Evolutionary conservation across 306 rosid genomes (phyloP).

Genomic region (Fagus sylvatica): DNA sequence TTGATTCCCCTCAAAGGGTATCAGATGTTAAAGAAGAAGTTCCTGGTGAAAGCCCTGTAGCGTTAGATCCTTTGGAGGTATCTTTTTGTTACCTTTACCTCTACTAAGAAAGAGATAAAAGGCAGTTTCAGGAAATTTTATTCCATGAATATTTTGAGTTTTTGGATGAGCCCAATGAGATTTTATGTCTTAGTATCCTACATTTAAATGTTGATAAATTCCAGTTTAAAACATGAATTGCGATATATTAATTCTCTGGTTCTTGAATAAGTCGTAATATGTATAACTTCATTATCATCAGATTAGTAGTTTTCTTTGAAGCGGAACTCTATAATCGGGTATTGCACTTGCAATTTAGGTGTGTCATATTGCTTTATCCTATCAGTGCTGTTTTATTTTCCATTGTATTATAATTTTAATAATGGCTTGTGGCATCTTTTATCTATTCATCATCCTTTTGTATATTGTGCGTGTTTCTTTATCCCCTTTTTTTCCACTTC

Average conservation of each 20-base stretch:
- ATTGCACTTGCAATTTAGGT: background rate
- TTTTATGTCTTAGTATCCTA: background rate
- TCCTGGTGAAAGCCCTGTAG: slow-evolving; percentile 45
- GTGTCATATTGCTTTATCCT: background rate
- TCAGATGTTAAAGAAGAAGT: slow-evolving; percentile 39
- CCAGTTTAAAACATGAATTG: background rate
- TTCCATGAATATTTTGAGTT: background rate
- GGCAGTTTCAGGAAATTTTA: background rate
- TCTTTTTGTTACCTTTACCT: slow-evolving; percentile 2
- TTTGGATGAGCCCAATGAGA: background rate
- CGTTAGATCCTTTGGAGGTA: slow-evolving; percentile 79
- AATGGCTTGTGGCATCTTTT: background rate
- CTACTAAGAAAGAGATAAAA: background rate
- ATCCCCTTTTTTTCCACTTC: background rate
- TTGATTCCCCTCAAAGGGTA: slow-evolving; percentile 46
- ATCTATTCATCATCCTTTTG: background rate
- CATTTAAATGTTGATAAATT: background rate
- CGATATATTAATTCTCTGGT: background rate
- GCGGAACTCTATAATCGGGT: background rate
- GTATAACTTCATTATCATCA: background rate
- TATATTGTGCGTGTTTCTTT: background rate
- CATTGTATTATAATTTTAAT: background rate
- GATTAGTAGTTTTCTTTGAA: background rate
- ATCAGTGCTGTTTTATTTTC: background rate
- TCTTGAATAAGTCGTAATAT: background rate